Percentiles rank a stretch among this genome's conserved stretches.
Conservation (phyloP, 2,329 filamentous ascomycete species). For the Cytospora piceae region DNA sequence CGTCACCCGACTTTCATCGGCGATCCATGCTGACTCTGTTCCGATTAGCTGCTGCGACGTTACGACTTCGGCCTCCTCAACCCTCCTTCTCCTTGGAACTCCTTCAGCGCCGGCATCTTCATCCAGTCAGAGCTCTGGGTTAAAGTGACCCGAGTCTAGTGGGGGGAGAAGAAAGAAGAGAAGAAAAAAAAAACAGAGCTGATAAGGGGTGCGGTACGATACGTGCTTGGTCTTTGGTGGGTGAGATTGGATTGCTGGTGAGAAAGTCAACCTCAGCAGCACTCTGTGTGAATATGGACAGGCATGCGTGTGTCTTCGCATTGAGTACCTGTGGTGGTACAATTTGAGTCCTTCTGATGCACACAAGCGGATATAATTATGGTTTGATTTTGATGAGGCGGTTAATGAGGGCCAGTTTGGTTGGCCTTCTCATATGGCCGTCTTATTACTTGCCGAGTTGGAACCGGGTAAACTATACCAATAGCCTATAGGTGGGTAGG, state of each 20-base stretch:
- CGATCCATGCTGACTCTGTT: background rate
- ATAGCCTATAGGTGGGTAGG: background rate
- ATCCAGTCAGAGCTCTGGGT: slow-evolving; percentile 37
- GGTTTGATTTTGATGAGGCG: background rate
- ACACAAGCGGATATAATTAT: slow-evolving; percentile 11
- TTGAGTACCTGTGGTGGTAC: slow-evolving; percentile 18
- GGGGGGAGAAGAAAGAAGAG: background rate
- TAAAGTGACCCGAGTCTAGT: slow-evolving; percentile 35
- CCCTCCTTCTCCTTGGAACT: slow-evolving; percentile 34
- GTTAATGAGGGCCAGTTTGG: background rate
- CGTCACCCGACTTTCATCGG: background rate
- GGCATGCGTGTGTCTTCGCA: slow-evolving; percentile 11
- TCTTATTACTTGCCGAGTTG: background rate
- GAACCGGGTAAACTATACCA: background rate
- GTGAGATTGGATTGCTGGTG: background rate
- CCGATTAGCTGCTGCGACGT: slow-evolving; percentile 32
- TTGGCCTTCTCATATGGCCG: background rate
- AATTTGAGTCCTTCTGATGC: slow-evolving; percentile 1
- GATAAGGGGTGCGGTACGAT: background rate
- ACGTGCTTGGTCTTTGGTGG: background rate
- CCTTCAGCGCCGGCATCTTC: slow-evolving; percentile 37
- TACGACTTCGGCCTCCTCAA: slow-evolving; percentile 37
- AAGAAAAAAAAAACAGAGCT: background rate
- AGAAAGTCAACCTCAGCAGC: background rate
- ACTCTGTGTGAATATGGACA: background rate